A percentile compares a stretch with the other conserved stretches of the same genome.
Evolutionary conservation across 495 filamentous ascomycete species (phyloP).

Genomic region (Penicillium tannophilum): DNA sequence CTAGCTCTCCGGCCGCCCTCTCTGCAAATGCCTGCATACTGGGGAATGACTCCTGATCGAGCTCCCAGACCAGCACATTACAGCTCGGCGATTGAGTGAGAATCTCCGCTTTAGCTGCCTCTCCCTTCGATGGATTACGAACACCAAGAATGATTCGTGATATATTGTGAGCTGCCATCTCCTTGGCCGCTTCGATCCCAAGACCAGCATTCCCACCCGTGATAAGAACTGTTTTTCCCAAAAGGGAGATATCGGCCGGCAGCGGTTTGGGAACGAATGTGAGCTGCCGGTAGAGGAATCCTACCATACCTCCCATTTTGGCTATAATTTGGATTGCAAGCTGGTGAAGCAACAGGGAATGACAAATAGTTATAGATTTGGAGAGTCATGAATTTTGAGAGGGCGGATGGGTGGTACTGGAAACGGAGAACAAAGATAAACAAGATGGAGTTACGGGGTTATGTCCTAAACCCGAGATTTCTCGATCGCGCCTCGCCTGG

Average conservation of each 20-base stretch:
- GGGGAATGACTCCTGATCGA: not conserved
- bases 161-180: not conserved
- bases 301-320: constrained; percentile 1
- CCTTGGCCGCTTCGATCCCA: not conserved
- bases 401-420: too few species aligned
- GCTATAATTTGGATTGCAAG: too few species aligned
- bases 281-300: not conserved
- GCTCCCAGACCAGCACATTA: not conserved
- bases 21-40: not conserved
- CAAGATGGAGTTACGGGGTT: too few species aligned
- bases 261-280: not conserved
- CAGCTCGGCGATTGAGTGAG: not conserved
- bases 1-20: not conserved
- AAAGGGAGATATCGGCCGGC: not conserved
- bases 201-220: constrained; percentile 1
- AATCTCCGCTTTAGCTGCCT: not conserved
- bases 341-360: too few species aligned
- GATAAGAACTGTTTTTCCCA: not conserved
- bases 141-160: not conserved
- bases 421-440: too few species aligned
- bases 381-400: too few species aligned
- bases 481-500: too few species aligned
- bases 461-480: too few species aligned
- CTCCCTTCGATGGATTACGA: not conserved
- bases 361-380: too few species aligned